Conservation (phyloP, 495 filamentous ascomycete species). For the Podospora bellae-mahoneyi region DNA sequence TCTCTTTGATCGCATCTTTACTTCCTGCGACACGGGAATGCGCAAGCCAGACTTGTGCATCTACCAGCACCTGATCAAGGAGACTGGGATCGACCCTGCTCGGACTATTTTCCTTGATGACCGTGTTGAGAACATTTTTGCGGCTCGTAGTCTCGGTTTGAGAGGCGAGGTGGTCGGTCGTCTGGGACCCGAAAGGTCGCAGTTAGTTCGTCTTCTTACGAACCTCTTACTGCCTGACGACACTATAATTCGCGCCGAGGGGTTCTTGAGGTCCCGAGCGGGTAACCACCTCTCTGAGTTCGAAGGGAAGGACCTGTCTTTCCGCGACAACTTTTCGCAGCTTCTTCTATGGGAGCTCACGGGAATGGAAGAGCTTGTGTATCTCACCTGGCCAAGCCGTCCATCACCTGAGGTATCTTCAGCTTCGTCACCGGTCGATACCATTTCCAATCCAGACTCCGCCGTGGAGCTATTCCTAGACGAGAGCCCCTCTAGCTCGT, state of each 20-base stretch:
- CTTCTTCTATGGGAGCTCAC: conserved; percentile 26
- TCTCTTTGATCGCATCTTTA: conserved; percentile 22
- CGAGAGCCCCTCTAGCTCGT: not conserved
- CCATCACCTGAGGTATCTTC: not conserved
- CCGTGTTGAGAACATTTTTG: conserved; percentile 24
- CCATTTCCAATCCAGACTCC: conserved; percentile 4
- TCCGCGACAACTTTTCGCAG: conserved; percentile 29
- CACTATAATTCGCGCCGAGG: not conserved
- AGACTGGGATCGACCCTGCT: conserved; percentile 19
- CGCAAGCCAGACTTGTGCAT: conserved; percentile 31
- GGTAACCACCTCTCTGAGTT: conserved; percentile 16
- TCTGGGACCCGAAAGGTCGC: conserved; percentile 10
- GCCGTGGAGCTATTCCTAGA: not conserved
- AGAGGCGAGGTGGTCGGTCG: conserved; percentile 8
- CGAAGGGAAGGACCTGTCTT: conserved; percentile 6
- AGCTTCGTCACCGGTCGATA: not conserved
- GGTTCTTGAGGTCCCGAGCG: not conserved
- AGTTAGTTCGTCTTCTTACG: not conserved
- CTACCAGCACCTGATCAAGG: conserved; percentile 23
- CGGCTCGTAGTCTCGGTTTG: conserved; percentile 26
- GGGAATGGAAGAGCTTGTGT: conserved; percentile 19
- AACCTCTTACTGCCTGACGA: conserved; percentile 11
- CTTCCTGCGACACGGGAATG: conserved; percentile 23
- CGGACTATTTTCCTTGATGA: conserved; percentile 28
- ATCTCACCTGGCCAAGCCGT: conserved; percentile 19